phyloP scores from a whole-genome alignment of 129 eudicot species.

The Flaveria brownii region DNA sequence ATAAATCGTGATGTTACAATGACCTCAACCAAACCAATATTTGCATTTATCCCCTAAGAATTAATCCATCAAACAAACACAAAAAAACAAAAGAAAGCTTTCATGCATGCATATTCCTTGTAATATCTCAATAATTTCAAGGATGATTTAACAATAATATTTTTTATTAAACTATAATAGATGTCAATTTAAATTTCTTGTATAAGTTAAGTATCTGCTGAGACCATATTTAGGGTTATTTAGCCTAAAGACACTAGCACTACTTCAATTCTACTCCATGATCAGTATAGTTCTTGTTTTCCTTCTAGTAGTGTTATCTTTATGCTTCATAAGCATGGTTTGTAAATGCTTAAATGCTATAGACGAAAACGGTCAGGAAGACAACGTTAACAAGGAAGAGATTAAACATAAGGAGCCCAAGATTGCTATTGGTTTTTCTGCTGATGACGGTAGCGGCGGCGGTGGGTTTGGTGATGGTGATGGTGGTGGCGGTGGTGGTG shows the following conservation, averaged over 20 bases:
- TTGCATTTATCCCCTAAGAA: no score
- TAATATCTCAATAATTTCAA: background rate
- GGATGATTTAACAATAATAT: background rate
- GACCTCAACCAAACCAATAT: no score
- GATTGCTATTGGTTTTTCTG: background rate
- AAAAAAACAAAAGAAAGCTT: conserved; percentile 5
- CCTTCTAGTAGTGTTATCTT: background rate
- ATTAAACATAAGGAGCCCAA: conserved; percentile 4
- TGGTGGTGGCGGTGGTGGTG: background rate
- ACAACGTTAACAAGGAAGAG: background rate
- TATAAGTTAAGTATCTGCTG: background rate
- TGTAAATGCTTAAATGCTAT: background rate
- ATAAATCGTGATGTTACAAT: no score
- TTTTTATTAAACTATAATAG: background rate
- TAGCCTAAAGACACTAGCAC: background rate
- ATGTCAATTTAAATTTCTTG: background rate
- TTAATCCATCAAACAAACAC: background rate
- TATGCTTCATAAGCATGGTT: background rate
- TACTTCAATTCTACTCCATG: no score
- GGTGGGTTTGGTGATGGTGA: background rate
- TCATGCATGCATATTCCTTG: conserved; percentile 13
- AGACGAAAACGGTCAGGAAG: background rate
- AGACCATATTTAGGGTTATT: background rate
- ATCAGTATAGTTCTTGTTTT: background rate
- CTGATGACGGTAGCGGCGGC: background rate